Base-by-base conservation (phyloP, 1,284 basidiomycete species). In the Leccinum fuscescens region DNA sequence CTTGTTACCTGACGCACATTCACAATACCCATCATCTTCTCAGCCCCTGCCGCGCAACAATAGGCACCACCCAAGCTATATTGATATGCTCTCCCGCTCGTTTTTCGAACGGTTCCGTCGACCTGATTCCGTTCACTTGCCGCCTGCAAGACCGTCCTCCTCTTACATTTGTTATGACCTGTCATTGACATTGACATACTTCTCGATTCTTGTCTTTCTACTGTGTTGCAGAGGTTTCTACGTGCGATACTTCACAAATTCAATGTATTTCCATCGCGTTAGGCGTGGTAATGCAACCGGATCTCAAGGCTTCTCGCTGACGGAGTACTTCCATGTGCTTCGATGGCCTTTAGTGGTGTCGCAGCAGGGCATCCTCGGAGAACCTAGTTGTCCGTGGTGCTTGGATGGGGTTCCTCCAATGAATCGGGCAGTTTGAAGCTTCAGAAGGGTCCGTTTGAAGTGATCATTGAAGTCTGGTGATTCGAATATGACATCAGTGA, bases 51-150 rank as follows among this genome's bases (percentile, higher is more conserved):
- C 67, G 60, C 58, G 53, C 62, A 62, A 64, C 69, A 63, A 63
- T 54, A 57, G 63, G 63, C 56, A 68, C 55, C 58, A 52, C 61
- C 54, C 42, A 62, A 64, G 59, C 58, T 64, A 70, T 49, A 69
- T 71, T 63, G 56, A 64, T 69, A 65, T 71, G 68, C 67, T 67
- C 51, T 63, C 62, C 55, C 68, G 20, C 62, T 72, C 71, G 60
- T 72, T 72, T 65, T 56, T 62, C 57, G 55, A 61, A 66, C 56
- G 56, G 31, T 39, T 56, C 22, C 15, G 24, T 50, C 24, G 48
- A 15, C 24, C 15, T 50, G 27, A 20, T 46, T 46, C 48, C 48
- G 24, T 50, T 27, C 24, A 27, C 48, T 50, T 50, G 48, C n/a
- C 27, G 55, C 60, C 42, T 54, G 55, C 58, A 59, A 55, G 62